Evolutionary conservation across 495 filamentous ascomycete species (phyloP).

Genomic region (Cryomyces minteri): DNA sequence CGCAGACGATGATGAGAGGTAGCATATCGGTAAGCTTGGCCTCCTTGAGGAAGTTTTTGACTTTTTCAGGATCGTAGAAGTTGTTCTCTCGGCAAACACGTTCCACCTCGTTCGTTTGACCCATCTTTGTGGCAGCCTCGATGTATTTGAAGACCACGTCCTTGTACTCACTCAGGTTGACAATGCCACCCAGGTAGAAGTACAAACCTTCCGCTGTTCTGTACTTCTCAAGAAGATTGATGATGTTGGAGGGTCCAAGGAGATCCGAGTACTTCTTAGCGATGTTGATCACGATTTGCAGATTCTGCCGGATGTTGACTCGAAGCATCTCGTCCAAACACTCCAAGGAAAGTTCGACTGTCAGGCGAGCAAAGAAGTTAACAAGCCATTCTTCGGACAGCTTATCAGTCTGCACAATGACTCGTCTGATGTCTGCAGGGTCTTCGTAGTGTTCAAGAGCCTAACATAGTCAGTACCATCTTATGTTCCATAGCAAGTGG

Average conservation of each 20-base stretch:
- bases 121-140: constrained; percentile 83
- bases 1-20: constrained; percentile 95
- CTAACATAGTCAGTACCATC: no score
- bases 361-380: constrained; percentile 80
- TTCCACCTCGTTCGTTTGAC: constrained; percentile 86
- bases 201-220: constrained; percentile 91
- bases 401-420: constrained; percentile 63
- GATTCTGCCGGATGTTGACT: constrained; percentile 88
- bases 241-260: constrained; percentile 71
- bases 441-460: constrained; percentile 92
- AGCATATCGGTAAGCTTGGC: constrained; percentile 82
- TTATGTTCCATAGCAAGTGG: no score
- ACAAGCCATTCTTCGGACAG: constrained; percentile 80
- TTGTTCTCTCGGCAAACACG: constrained; percentile 89
- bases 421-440: constrained; percentile 71
- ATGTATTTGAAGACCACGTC: constrained; percentile 99
- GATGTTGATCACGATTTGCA: constrained; percentile 83
- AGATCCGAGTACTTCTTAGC: constrained; percentile 97
- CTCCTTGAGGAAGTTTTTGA: constrained; percentile 99
- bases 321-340: constrained; percentile 93
- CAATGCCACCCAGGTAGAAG: constrained; percentile 94
- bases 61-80: constrained; percentile 88
- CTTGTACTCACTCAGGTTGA: constrained; percentile 87
- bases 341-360: constrained; percentile 84
- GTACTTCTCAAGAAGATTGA: constrained; percentile 92